phyloP scores from a whole-genome alignment of 352 stramenopile species.

The Globisporangium camurandrum region DNA sequence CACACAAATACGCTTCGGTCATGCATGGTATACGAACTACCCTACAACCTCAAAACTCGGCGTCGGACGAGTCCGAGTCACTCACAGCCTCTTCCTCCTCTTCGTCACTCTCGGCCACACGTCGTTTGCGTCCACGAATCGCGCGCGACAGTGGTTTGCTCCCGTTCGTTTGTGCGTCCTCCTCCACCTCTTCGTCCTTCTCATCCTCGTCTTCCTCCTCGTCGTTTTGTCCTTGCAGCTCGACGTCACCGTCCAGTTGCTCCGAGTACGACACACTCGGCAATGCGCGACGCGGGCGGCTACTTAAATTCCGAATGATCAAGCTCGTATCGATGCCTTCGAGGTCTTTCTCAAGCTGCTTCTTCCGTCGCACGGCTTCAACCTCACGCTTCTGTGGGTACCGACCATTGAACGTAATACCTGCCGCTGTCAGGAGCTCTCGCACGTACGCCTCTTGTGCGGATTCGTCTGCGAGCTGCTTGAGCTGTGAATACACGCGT shows the following conservation, averaged over 20 bases:
- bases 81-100: slow-evolving; percentile 7
- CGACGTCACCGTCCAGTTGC: slow-evolving; percentile 3
- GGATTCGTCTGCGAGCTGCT: slow-evolving; percentile 24
- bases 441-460: slow-evolving; percentile 56
- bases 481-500: slow-evolving; percentile 50
- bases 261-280: slow-evolving; percentile 7
- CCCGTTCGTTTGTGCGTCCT: slow-evolving; percentile 12
- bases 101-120: slow-evolving; percentile 1
- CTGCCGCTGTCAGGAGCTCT: slow-evolving; percentile 33
- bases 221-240: slow-evolving; percentile 16
- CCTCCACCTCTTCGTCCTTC: slow-evolving; percentile 3
- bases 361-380: slow-evolving; percentile 57
- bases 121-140: slow-evolving; percentile 6
- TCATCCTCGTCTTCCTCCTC: slow-evolving; percentile 27
- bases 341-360: slow-evolving; percentile 57
- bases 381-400: slow-evolving; percentile 70
- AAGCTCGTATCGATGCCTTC: slow-evolving; percentile 79
- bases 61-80: slow-evolving; percentile 32
- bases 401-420: slow-evolving; percentile 39
- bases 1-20: no score
- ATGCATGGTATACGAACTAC: neutral
- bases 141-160: neutral
- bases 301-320: slow-evolving; percentile 43
- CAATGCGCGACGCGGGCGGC: slow-evolving; percentile 2
- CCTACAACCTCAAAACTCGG: slow-evolving; percentile 24